These are phyloP conservation scores for Barbarea vulgaris DNA, from an alignment of 345 rosid species.

Conservation along the genomic window DNA sequence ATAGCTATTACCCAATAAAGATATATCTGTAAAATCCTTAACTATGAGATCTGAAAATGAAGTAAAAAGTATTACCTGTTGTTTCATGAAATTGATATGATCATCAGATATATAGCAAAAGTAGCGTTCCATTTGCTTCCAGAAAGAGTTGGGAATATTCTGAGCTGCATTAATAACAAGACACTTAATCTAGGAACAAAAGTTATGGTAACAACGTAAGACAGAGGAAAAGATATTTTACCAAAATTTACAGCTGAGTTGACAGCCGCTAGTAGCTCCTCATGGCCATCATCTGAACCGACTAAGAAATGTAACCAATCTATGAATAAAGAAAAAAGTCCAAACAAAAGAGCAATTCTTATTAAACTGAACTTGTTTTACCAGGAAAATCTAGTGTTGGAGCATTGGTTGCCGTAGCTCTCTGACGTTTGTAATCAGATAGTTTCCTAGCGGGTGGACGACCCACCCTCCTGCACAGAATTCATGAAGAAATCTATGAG, in stretches of 20 bases:
- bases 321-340: conserved; percentile 21
- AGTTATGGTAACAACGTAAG: conserved; percentile 25
- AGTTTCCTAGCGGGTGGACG: conserved; percentile 92
- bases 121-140: conserved; percentile 81
- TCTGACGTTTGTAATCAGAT: conserved; percentile 79
- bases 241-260: conserved; percentile 69
- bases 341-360: conserved; percentile 21
- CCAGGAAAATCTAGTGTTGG: conserved; percentile 78
- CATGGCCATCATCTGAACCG: conserved; percentile 80
- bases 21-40: conserved; percentile 4
- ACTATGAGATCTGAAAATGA: conserved; percentile 5
- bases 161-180: conserved; percentile 55
- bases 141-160: conserved; percentile 54
- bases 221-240: conserved; percentile 35
- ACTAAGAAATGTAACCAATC: conserved; percentile 50
- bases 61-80: conserved; percentile 56
- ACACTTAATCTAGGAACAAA: conserved; percentile 32
- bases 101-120: conserved; percentile 70
- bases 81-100: conserved; percentile 66
- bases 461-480: conserved; percentile 77
- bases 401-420: conserved; percentile 56
- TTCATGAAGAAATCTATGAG: conserved; percentile 34
- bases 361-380: conserved; percentile 44
- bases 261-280: conserved; percentile 84
- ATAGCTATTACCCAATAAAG: conserved; percentile 11